These are phyloP conservation scores for Aspergillus sp. DNA, from an alignment of 2,329 filamentous ascomycete genomes.

Conservation along the genomic window DNA sequence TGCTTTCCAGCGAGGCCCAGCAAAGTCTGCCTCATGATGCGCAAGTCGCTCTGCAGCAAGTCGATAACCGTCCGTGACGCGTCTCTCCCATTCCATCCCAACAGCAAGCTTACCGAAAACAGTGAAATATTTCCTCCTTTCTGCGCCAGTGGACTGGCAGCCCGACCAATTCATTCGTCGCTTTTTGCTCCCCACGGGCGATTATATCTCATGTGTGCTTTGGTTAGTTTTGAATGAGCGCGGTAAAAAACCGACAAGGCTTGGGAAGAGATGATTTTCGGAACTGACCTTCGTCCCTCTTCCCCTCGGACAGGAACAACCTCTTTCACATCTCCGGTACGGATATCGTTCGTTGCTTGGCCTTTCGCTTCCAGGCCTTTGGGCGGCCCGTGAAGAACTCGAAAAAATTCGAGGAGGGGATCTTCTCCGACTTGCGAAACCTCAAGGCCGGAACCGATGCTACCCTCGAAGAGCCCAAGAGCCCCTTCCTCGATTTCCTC, in stretches of 20 bases:
- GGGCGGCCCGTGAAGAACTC: conserved; percentile 98
- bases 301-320: conserved; percentile 61
- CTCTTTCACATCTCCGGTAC: conserved; percentile 99
- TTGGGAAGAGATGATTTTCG: conserved; percentile 3
- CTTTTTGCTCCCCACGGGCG: conserved; percentile 90
- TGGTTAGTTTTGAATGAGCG: conserved; percentile 50
- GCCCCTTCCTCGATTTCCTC: conserved; percentile 92
- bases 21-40: conserved; percentile 93
- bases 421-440: conserved; percentile 97
- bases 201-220: conserved; percentile 97
- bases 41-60: conserved; percentile 93
- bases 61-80: conserved; percentile 76
- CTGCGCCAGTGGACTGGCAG: conserved; percentile 95
- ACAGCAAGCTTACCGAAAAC: conserved; percentile 13
- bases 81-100: background rate
- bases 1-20: conserved; percentile 94
- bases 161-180: conserved; percentile 93
- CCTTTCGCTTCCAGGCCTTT: conserved; percentile 97
- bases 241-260: background rate
- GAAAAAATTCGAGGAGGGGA: conserved; percentile 99
- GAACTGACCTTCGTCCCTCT: conserved; percentile 6
- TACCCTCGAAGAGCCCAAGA: conserved; percentile 97
- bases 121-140: conserved; percentile 99
- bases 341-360: conserved; percentile 95
- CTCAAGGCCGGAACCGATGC: conserved; percentile 97